These are phyloP conservation scores for Pittosporum tobira DNA, from an alignment of 129 eudicot genomes.

Conservation along the genomic window DNA sequence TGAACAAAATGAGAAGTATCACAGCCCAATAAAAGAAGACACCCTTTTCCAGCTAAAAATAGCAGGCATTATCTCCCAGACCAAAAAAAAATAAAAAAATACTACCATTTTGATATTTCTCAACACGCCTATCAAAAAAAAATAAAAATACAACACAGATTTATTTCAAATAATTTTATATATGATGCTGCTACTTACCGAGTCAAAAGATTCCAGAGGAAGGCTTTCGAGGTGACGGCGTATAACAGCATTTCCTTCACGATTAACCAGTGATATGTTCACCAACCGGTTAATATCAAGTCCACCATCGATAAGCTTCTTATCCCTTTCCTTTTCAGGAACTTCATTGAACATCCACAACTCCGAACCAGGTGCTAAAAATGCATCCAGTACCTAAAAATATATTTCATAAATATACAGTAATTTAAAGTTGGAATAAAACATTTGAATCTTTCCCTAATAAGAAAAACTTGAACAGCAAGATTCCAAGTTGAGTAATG, in stretches of 20 bases:
- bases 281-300: slow-evolving; percentile 53
- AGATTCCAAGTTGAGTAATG: slow-evolving; percentile 1
- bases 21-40: slow-evolving; percentile 6
- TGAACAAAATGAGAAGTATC: slow-evolving; percentile 5
- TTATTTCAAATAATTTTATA: no score
- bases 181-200: slow-evolving; percentile 38
- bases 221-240: slow-evolving; percentile 86
- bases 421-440: slow-evolving; percentile 2
- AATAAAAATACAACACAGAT: no score
- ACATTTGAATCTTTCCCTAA: neutral
- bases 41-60: neutral
- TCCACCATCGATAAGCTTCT: slow-evolving; percentile 78
- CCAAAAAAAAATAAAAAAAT: no score
- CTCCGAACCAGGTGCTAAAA: slow-evolving; percentile 71
- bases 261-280: slow-evolving; percentile 57
- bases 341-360: slow-evolving; percentile 93
- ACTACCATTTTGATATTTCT: no score
- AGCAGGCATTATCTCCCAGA: slow-evolving; percentile 1
- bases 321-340: slow-evolving; percentile 60
- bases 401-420: neutral
- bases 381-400: slow-evolving; percentile 78
- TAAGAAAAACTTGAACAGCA: neutral
- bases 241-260: slow-evolving; percentile 91
- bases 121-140: no score
- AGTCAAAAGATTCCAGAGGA: slow-evolving; percentile 78